These are phyloP conservation scores for Pyrus communis DNA, from an alignment of 306 rosid genomes.

Conservation along the genomic window DNA sequence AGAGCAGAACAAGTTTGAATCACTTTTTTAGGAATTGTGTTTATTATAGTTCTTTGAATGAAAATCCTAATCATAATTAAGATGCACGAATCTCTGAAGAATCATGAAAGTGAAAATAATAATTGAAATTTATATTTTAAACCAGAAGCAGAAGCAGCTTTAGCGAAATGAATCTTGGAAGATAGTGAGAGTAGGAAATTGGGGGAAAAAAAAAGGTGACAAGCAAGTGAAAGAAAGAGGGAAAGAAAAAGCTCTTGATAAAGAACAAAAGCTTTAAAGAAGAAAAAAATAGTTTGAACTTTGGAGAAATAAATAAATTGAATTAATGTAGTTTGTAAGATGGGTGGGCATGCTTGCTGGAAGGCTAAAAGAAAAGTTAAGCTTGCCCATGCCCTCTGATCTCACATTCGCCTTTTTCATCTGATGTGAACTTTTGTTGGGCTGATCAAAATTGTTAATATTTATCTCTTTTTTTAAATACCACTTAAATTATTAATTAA, in stretches of 20 bases:
- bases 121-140: conserved; percentile 20
- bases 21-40: background rate
- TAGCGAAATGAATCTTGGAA: conserved; percentile 31
- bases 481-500: no score
- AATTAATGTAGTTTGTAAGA: background rate
- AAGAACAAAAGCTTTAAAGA: conserved; percentile 35
- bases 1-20: background rate
- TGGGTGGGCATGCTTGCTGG: conserved; percentile 18
- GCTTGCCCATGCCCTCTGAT: conserved; percentile 54
- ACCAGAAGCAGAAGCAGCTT: conserved; percentile 29
- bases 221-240: conserved; percentile 13
- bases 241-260: conserved; percentile 17
- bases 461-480: background rate
- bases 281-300: background rate
- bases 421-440: conserved; percentile 67
- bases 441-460: conserved; percentile 26
- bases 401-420: conserved; percentile 52
- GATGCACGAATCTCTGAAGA: conserved; percentile 19
- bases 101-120: conserved; percentile 17
- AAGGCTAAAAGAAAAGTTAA: conserved; percentile 26
- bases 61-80: background rate
- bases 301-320: background rate
- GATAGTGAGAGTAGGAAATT: conserved; percentile 27
- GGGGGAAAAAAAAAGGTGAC: conserved; percentile 6
- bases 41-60: background rate